Conservation (phyloP, 176 grass and related monocot genomes). For the Melocanna baccifera region DNA sequence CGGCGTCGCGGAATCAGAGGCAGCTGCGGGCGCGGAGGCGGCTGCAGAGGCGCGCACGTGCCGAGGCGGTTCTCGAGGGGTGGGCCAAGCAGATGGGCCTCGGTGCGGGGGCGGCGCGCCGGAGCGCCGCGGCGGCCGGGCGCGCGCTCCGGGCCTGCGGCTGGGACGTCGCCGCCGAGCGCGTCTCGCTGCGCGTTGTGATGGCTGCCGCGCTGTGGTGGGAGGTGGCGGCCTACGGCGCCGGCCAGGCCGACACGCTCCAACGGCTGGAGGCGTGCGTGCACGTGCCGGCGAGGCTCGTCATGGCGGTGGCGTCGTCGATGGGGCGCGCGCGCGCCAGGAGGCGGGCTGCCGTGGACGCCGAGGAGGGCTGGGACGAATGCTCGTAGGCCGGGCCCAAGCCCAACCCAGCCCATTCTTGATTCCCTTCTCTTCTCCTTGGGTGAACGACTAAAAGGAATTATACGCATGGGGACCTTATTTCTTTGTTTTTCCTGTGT, state of each 20-base stretch:
- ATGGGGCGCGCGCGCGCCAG: slow-evolving; percentile 32
- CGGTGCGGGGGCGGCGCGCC: not conserved
- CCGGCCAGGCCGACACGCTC: not conserved
- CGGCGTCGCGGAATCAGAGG: not conserved
- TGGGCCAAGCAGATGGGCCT: slow-evolving; percentile 44
- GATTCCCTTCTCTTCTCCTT: not conserved
- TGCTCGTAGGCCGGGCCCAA: slow-evolving; percentile 27
- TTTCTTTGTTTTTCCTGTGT: not conserved
- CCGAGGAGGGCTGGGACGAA: slow-evolving; percentile 64
- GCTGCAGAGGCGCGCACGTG: not conserved
- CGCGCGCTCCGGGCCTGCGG: slow-evolving; percentile 1
- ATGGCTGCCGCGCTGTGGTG: slow-evolving; percentile 47
- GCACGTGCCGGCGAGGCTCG: slow-evolving; percentile 35
- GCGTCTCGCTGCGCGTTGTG: slow-evolving; percentile 24
- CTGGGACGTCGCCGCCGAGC: not conserved
- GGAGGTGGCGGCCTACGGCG: not conserved
- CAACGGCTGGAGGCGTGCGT: slow-evolving; percentile 46
- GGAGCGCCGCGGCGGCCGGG: not conserved
- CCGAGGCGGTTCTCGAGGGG: slow-evolving; percentile 34
- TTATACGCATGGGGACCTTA: not conserved
- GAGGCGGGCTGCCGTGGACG: slow-evolving; percentile 11
- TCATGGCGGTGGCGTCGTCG: slow-evolving; percentile 23
- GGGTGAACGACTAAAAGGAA: not conserved
- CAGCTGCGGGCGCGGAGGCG: not conserved
- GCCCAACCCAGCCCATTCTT: not conserved